A percentile compares a stretch with the other conserved stretches of the same genome.
Conservation (phyloP, 768 basidiomycete genomes). For the Pulveroboletus sp. region DNA sequence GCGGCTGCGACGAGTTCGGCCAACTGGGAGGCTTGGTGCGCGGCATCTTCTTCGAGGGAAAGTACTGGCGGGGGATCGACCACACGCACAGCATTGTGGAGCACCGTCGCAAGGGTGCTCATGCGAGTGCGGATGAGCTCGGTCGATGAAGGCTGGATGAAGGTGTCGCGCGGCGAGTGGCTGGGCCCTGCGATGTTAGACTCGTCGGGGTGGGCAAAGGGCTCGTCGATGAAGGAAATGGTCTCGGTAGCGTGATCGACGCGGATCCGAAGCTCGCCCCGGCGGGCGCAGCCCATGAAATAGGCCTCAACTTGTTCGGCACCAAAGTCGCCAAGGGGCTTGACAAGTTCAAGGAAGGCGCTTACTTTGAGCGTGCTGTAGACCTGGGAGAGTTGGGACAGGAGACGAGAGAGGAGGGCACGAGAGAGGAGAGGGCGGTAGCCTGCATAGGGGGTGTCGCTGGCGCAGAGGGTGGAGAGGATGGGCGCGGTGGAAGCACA, state of each 20-base stretch:
- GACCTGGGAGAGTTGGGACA: constrained; percentile 88
- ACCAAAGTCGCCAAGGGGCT: constrained; percentile 58
- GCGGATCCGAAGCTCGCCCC: constrained; percentile 79
- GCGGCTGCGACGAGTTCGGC: constrained; percentile 57
- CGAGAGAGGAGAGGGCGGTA: constrained; percentile 89
- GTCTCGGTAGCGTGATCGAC: constrained; percentile 86
- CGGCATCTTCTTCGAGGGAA: constrained; percentile 39
- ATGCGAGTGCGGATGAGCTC: constrained; percentile 76
- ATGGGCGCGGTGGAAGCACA: constrained; percentile 76
- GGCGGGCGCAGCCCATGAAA: constrained; percentile 85
- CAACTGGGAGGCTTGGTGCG: constrained; percentile 49
- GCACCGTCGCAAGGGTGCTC: constrained; percentile 63
- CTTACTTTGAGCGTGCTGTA: constrained; percentile 83
- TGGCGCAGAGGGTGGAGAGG: constrained; percentile 51
- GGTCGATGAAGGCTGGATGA: constrained; percentile 66
- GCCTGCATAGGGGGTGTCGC: constrained; percentile 52
- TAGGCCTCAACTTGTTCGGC: constrained; percentile 85
- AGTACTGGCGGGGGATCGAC: constrained; percentile 44
- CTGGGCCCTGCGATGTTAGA: constrained; percentile 20
- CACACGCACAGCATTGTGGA: constrained; percentile 64
- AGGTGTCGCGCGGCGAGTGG: constrained; percentile 33
- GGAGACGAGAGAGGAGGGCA: constrained; percentile 85
- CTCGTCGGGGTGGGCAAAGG: constrained; percentile 47
- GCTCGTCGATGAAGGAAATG: constrained; percentile 79
- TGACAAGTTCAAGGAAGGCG: constrained; percentile 72